Evolutionary conservation across 2,329 filamentous ascomycete genomes (phyloP), one percentile per base, ranked within the genome.

Genomic region (Escovopsis sp.): DNA sequence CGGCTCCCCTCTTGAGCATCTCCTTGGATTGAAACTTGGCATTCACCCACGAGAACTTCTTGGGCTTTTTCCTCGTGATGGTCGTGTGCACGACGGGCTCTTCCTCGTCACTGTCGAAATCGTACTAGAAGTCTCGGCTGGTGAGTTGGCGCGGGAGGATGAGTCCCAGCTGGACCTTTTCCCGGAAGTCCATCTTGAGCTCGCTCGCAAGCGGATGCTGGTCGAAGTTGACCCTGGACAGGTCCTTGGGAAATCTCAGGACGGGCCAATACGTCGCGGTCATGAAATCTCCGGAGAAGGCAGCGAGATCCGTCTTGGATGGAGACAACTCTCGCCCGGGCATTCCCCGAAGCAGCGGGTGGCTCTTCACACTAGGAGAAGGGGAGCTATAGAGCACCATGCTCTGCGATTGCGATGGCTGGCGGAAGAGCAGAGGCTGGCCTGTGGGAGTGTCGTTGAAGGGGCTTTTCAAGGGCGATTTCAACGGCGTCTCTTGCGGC

Each of bases 311-410:
- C 2, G 56, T 61, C 33, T 53, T 58, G 12, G 59, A 52, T 4
- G 48, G 48, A 0, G 55, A 56, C 9, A 61, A 41, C 35, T 62
- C 58, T 35, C 57, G 50, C 2, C 58, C 58, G 1, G 59, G 57
- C 37, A 57, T 51, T 5, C 58, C 56, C 34, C 41, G 48, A 9
- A 61, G 48, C 0, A 61, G 48, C 68, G 58, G 87, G 23, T 51
- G 4, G 11, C 11, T 5, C 21, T 47, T 1, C 45, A 46, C 7
- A 42, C 39, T 4, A 43, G 34, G 16, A 42, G 39, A 0, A 39
- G 37, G 2, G 42, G 38, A 3, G 35, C 34, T 15, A 36, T 33
- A 10, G 27, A 25, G 21, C 21, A 4, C 16, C 12, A 35, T 34
- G 15, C 35, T 27, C 21, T 27, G 33, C 14, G 38, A 39, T 4